Evolutionary conservation across 495 filamentous ascomycete genomes (phyloP).

Genomic region (Neohortaea acidophila): DNA sequence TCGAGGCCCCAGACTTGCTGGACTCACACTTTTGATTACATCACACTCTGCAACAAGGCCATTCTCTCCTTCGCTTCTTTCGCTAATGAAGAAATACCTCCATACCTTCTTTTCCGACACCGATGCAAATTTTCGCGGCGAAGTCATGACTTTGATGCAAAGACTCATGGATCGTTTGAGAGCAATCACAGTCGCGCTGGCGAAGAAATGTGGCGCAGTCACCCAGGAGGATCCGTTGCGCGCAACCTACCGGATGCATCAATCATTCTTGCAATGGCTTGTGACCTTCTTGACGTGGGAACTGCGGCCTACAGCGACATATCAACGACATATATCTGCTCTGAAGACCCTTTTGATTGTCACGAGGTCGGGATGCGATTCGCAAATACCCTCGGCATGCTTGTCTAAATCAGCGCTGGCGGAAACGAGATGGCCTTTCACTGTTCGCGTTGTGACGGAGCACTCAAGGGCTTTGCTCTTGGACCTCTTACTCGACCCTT

Average conservation of each 20-base stretch:
- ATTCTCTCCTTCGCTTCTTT: constrained; percentile 42
- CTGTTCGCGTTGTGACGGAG: constrained; percentile 40
- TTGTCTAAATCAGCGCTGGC: constrained; percentile 24
- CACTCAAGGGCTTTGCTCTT: constrained; percentile 40
- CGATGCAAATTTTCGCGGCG: constrained; percentile 68
- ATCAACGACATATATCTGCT: constrained; percentile 72
- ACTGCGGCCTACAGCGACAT: constrained; percentile 59
- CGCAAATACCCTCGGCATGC: constrained; percentile 7
- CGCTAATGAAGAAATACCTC: constrained; percentile 45
- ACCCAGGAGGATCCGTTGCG: not conserved
- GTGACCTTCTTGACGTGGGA: constrained; percentile 53
- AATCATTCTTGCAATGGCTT: constrained; percentile 51
- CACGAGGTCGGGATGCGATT: constrained; percentile 39
- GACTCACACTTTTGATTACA: constrained; percentile 57
- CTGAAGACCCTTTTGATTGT: constrained; percentile 50
- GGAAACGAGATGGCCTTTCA: constrained; percentile 35
- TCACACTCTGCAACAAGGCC: constrained; percentile 56
- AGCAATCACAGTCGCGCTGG: constrained; percentile 17
- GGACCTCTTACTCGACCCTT: constrained; percentile 73
- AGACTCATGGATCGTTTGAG: constrained; percentile 35
- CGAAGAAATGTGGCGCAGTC: constrained; percentile 5
- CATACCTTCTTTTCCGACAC: constrained; percentile 60
- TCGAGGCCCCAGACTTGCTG: constrained; percentile 51
- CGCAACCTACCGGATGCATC: not conserved
- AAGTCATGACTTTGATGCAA: constrained; percentile 55